Evolutionary conservation across 768 basidiomycete genomes (phyloP), one percentile per base, ranked within the genome.

Genomic region (Pulveroboletus sp.): DNA sequence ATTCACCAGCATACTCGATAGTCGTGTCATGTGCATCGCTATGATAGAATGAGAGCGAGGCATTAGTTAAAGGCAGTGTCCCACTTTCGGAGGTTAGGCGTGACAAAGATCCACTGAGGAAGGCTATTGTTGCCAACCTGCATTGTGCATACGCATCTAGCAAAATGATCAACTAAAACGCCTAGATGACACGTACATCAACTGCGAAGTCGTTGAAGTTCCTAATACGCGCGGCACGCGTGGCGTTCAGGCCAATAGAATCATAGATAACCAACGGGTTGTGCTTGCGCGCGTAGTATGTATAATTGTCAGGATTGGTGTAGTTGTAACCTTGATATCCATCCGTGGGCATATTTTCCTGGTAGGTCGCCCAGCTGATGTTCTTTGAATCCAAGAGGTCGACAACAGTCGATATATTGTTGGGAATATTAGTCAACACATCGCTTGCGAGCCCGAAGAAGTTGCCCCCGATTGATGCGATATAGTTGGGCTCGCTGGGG

Each of bases 1-100:
- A 85, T 7, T 58, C 51, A 9, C 66, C 65, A 4, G 71, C 66
- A 53, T 76, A 81, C 48, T 69, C 74, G 52, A 81, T 63, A 21
- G 69, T 72, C 5, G 83, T 83, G 61, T 85, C 81, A 51, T 83
- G 83, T 1, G 68, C 81, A 54, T 83, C 82, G 57, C 84, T 75
- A 43, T 73, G 58, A 35, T 17, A 6, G 24, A 30, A 14, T 57
- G 9, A 51, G 43, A 28, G 8, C 31, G 36, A 24, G 5, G 8
- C 9, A 49, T 42, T 24, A 6, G 15, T 15, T 14, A 26, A 47
- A 9, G 7, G 30, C 18, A 4, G 40, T 8, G 15, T 54, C 66
- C 8, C 33, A 62, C 65, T 68, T 45, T 47, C 57, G 60, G 9
- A 81, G 68, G 61, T 85, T 85, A 11, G 83, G 83, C 1, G 83